Conservation (phyloP, 73 alveolate species). For the Blepharisma stoltei region DNA sequence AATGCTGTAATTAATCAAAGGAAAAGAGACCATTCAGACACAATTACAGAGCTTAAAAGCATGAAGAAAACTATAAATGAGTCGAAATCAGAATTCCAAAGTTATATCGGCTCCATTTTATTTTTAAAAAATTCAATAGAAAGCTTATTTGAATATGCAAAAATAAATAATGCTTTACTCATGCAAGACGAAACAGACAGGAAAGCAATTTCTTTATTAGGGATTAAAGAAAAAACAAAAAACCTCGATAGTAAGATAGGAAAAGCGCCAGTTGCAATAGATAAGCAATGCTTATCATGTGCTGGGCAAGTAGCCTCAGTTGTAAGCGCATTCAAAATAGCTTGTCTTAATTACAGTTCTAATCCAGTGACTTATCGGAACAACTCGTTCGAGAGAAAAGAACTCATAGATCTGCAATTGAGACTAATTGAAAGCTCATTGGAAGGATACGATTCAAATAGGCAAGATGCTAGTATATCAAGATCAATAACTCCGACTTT, state of each 20-base stretch:
- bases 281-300: slow-evolving; percentile 57
- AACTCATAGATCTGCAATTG: background rate
- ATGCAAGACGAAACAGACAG: slow-evolving; percentile 43
- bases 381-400: slow-evolving; percentile 23
- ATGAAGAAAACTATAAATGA: background rate
- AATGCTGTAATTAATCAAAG: background rate
- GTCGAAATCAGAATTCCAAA: too few relatives aligned
- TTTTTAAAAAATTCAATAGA: too few relatives aligned
- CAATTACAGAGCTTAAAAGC: background rate
- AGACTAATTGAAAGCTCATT: background rate
- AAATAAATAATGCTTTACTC: background rate
- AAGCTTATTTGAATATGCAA: background rate
- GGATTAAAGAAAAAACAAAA: slow-evolving; percentile 34
- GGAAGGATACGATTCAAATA: background rate
- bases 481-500: too few relatives aligned
- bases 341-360: slow-evolving; percentile 58
- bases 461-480: too few relatives aligned
- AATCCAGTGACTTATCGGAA: slow-evolving; percentile 53
- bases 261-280: slow-evolving; percentile 36
- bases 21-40: slow-evolving; percentile 21
- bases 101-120: too few relatives aligned
- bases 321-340: slow-evolving; percentile 57
- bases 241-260: background rate
- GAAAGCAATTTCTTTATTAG: slow-evolving; percentile 28
- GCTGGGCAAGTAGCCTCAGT: slow-evolving; percentile 42